Conservation (phyloP, 768 basidiomycete genomes). For the Suillus fuscotomentosus region DNA sequence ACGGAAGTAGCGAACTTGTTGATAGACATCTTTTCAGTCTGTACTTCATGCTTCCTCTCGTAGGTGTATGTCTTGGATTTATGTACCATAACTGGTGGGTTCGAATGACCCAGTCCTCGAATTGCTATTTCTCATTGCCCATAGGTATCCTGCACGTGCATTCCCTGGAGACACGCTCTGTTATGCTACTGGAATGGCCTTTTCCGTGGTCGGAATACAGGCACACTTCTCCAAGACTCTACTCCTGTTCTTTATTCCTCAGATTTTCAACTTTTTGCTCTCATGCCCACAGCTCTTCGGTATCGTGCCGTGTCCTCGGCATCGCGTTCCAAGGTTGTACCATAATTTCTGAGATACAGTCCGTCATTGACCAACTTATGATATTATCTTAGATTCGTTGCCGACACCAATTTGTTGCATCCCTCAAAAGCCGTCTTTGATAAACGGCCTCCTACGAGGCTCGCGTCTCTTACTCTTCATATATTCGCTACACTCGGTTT, state of each 20-base stretch:
- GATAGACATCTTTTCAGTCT: constrained; percentile 93
- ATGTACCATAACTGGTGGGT: constrained; percentile 95
- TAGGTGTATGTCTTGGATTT: constrained; percentile 88
- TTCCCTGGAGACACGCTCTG: constrained; percentile 98
- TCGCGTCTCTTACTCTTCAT: constrained; percentile 56
- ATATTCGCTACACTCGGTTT: constrained; percentile 63
- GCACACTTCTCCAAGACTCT: constrained; percentile 97
- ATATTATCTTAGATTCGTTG: constrained; percentile 60
- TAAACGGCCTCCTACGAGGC: constrained; percentile 49
- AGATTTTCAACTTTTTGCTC: constrained; percentile 95
- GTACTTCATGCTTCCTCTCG: constrained; percentile 95
- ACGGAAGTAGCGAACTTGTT: constrained; percentile 83
- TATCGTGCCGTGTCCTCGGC: constrained; percentile 89
- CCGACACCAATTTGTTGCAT: constrained; percentile 69
- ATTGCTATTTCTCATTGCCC: not conserved
- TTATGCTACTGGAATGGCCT: constrained; percentile 98
- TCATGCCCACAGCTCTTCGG: constrained; percentile 95
- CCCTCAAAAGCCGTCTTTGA: constrained; percentile 68
- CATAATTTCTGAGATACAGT: not conserved
- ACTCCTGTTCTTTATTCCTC: constrained; percentile 94
- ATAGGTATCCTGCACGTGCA: constrained; percentile 91
- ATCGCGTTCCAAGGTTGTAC: constrained; percentile 82
- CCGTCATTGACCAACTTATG: not conserved
- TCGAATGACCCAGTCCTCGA: not conserved
- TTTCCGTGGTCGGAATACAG: constrained; percentile 95